Evolutionary conservation across 1,139 yeast genomes (phyloP), one percentile per base, ranked within the genome.

Genomic region (Magnusiomyces paraingens): DNA sequence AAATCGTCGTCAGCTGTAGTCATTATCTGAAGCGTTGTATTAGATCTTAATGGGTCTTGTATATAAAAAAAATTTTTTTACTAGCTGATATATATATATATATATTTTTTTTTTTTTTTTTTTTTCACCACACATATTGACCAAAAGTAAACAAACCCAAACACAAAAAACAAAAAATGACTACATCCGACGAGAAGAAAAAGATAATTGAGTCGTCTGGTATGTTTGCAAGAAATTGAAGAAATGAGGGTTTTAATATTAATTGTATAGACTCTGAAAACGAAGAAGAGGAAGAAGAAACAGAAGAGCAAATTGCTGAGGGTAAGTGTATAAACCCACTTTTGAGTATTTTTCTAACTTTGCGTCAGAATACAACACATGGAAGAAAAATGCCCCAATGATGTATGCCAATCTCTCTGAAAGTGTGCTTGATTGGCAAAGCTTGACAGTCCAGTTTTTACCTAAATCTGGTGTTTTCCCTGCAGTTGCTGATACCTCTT

Each of bases 321-420:
- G 46, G 46, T 43, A 43, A 43, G 46, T 10, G 29, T 20, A 3
- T 2, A 4, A 20, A 26, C 12, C 15, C 2, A 8, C 11, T 43
- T 20, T 2, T 20, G 11, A 2, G 17, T 21, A 12, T 18, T 18
- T n/a, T 11, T 2, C 20, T n/a, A 20, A 43, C 15, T 26, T 14
- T n/a, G 20, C 15, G 18, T 2, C 29, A 67, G 96, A 88, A 70
- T 90, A 83, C 75, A 87, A 90, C 65, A 86, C 87, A 55, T 93
- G 99, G 99, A 91, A 91, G 70, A 93, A 93, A 66, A 84, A 95
- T 12, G 86, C 93, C n/a, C 96, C 96, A 15, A 77, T 89, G 61
- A 73, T 93, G 52, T 93, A 93, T 71, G 88, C 88, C 68, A 74
- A 87, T 58, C 78, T 89, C 62, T 80, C 88, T 59, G 80, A 95